Base-by-base conservation (phyloP, 2,329 filamentous ascomycete species). In the Scedosporium minutisporum region DNA sequence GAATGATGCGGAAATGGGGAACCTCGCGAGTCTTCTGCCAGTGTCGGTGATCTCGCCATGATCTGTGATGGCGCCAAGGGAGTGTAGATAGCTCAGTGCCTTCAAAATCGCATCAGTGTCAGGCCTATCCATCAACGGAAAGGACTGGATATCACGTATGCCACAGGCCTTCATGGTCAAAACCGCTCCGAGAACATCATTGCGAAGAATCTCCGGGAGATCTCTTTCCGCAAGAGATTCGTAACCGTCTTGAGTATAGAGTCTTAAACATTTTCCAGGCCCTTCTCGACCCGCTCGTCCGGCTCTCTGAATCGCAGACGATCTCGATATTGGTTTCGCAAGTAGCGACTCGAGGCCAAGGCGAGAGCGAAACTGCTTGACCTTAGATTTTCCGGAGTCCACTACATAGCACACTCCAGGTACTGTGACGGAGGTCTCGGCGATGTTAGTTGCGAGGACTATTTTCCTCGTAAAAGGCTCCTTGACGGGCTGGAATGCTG, bases 361-460 rank as follows among this genome's bases (percentile, higher is more conserved):
- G 0, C 87, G 83, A 16, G 89, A 85, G 14, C 93, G 88, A 72
- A 92, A 99, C 67, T 96, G 89, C 75, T 97, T 97, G 66, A 96
- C 84, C 72, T 99, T 99, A 7, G 90, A 90, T 70, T 97, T 97
- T 57, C 95, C 95, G 62, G 90, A 90, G 71, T 99, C 95, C 21
- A 99, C 83, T 9, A 99, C 93, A 68, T 89, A 95, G 4, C 91
- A 86, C 6, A 99, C 92, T 2, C 95, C 95, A 0, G 93, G 89
- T 0, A 99, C 93, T 0, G 95, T 99, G 64, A 99, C 90, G 1
- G 95, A 97, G 0, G 95, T 97, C 73, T 99, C 95, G n/a, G 95
- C 95, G 69, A 99, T 97, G 70, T 99, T 99, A 14, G 95, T 99
- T 0, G 93, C 88, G 0, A 99, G 78, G 0, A 99, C 92, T 12